Conservation (phyloP, 495 filamentous ascomycete species). For the Tuber microsphaerosporum region DNA sequence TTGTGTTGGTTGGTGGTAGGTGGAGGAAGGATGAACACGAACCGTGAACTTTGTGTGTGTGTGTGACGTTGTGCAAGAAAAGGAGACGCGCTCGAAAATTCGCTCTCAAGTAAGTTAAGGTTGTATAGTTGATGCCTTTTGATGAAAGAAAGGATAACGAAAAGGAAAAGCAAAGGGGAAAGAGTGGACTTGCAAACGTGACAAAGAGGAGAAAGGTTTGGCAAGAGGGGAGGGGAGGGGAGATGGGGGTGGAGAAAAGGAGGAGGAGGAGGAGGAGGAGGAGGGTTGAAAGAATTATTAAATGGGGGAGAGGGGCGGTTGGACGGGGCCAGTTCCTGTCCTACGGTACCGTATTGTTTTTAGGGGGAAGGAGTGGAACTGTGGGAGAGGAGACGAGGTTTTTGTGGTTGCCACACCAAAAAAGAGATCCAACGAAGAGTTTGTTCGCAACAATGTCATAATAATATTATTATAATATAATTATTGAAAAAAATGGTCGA, state of each 20-base stretch:
- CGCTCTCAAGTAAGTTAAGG: conserved; percentile 42
- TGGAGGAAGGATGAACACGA: conserved; percentile 31
- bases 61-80: conserved; percentile 22
- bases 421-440: conserved; percentile 22
- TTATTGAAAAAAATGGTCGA: conserved; percentile 19
- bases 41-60: conserved; percentile 34
- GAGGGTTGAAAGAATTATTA: conserved; percentile 23
- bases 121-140: conserved; percentile 17
- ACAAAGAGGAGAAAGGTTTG: conserved; percentile 11
- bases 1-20: conserved; percentile 25
- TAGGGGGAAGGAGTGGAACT: conserved; percentile 15
- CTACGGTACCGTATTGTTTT: too few relatives aligned
- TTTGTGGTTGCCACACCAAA: conserved; percentile 41
- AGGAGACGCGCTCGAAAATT: conserved; percentile 43
- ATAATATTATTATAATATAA: too few relatives aligned
- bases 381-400: conserved; percentile 16
- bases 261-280: conserved; percentile 28
- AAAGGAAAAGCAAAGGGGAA: conserved; percentile 20
- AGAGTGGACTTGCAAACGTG: conserved; percentile 19
- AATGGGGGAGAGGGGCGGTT: conserved; percentile 28
- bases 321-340: conserved; percentile 2
- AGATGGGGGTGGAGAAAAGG: conserved; percentile 15
- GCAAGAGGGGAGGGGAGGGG: background rate
- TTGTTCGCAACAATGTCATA: conserved; percentile 42
- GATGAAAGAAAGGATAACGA: conserved; percentile 33